Conservation (phyloP, 176 grass and related monocot species). For the Eleusine coracana region DNA sequence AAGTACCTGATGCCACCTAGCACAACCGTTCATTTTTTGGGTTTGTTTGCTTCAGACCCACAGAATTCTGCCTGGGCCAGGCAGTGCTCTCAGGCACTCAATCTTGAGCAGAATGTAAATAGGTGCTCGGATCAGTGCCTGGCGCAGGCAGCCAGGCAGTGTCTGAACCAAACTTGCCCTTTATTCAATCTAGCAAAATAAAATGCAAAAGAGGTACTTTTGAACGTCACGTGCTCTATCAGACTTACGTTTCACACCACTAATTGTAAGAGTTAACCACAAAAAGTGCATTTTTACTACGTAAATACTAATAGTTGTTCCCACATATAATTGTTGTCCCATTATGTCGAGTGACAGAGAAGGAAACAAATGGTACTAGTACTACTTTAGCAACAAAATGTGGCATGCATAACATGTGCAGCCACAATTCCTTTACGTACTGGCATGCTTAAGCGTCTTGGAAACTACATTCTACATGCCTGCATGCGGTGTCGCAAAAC, state of each 20-base stretch:
- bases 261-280: background rate
- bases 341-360: background rate
- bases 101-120: no score
- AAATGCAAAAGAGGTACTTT: background rate
- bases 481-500: background rate
- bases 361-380: background rate
- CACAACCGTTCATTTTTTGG: background rate
- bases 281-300: background rate
- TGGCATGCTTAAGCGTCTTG: background rate
- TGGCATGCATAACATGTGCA: background rate
- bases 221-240: background rate
- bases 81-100: no score
- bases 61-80: no score
- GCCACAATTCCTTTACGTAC: background rate
- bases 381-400: background rate
- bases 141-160: no score
- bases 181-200: background rate
- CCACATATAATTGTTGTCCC: background rate
- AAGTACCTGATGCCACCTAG: background rate
- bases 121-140: no score
- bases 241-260: background rate
- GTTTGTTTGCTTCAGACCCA: no score
- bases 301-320: background rate
- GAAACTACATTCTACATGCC: background rate
- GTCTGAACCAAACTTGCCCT: no score